These are phyloP conservation scores for Hymenoscyphus occultus DNA, from an alignment of 2,329 filamentous ascomycete genomes.

Conservation along the genomic window DNA sequence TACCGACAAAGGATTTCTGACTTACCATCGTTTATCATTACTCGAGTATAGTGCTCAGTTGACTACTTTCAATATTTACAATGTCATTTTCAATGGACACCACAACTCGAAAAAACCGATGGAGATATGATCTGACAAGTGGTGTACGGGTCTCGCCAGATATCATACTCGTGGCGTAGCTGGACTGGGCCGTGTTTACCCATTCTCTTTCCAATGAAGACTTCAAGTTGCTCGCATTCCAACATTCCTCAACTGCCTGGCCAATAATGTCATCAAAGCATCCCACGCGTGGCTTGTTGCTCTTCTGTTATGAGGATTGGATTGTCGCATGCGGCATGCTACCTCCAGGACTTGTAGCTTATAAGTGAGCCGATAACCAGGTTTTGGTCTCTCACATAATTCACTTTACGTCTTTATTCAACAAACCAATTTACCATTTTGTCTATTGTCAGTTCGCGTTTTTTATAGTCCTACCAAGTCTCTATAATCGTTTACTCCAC, in stretches of 20 bases:
- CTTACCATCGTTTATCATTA: too few species aligned
- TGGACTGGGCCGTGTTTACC: background rate
- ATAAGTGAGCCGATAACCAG: background rate
- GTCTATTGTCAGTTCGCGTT: too few species aligned
- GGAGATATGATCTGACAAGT: background rate
- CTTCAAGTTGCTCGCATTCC: background rate
- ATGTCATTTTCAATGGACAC: background rate
- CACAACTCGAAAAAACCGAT: background rate
- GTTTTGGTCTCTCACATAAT: background rate
- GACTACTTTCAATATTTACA: background rate
- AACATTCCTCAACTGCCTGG: background rate
- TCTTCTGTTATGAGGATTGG: background rate
- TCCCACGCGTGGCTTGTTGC: background rate
- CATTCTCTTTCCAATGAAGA: background rate
- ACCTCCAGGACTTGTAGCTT: background rate
- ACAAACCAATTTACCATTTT: too few species aligned
- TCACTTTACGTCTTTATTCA: background rate
- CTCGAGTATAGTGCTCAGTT: too few species aligned
- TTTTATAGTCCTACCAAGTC: too few species aligned
- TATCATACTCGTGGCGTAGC: background rate
- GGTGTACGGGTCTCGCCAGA: background rate
- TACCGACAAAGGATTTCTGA: too few species aligned
- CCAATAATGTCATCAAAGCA: background rate
- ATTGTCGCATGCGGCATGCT: background rate
- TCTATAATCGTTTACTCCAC: too few species aligned